Evolutionary conservation across 2,329 filamentous ascomycete species (phyloP), one percentile per base, ranked within the genome.

Genomic region (Colletotrichum echinochloae): DNA sequence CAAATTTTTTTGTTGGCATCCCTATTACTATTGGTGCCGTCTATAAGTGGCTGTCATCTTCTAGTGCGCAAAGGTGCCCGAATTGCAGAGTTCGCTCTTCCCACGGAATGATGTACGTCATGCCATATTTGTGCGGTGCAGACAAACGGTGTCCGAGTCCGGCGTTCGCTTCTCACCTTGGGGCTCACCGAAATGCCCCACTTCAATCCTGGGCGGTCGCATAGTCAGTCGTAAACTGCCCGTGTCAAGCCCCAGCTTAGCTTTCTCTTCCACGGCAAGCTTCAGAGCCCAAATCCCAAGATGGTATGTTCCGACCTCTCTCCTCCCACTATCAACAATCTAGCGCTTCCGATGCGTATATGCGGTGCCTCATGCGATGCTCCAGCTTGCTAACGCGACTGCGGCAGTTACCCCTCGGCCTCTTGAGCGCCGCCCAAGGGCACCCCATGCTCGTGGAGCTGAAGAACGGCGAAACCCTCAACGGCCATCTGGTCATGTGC

Each of bases 401-500:
- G 30, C 60, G 62, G 52, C 74, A 92, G 90, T 81, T 92, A 75
- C 90, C 90, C 74, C 87, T 92, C 80, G 94, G 95, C 78, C 91
- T 99, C 60, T 88, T 99, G 73, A 98, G 94, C 78, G 95, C 95
- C 77, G 95, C 96, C 74, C 95, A 98, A 86, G 96, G 96, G 87
- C 94, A 98, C 81, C 95, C 96, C 5, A 98, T 98, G 92, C 91
- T 97, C 67, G 95, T 98, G 74, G 95, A 98, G 86, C 92, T 98
- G 75, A 98, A 98, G 87, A 97, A 95, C 79, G 95, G 95, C 84
- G 95, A 99, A 83, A 98, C 96, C 0, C 89, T 99, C 72, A 99
- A 98, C 83, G 96, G 96, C 73, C 94, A 98, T 79, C 87, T 99
- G 70, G 92, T 98, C 81, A 94, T 92, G 81, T 99, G 95, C 90